Conservation (phyloP, 2,329 filamentous ascomycete species). For the Cryphonectria nitschkei region DNA sequence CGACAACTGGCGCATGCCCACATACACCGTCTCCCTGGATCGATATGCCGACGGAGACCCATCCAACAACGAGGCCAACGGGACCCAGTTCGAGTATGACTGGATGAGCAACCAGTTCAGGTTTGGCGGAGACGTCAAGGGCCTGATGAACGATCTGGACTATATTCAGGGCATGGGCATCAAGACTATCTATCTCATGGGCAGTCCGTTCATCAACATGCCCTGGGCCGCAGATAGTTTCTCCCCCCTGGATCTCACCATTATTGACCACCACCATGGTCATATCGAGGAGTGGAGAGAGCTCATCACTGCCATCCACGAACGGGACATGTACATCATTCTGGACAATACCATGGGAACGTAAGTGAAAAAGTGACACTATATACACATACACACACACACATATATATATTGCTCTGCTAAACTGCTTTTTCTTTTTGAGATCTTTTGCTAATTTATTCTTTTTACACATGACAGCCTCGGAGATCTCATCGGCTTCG, state of each 20-base stretch:
- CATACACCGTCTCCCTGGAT: constrained; percentile 64
- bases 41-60: constrained; percentile 66
- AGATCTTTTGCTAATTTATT: background rate
- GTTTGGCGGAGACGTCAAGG: constrained; percentile 62
- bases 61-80: constrained; percentile 64
- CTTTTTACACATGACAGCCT: constrained; percentile 35
- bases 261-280: constrained; percentile 66
- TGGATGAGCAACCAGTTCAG: constrained; percentile 61
- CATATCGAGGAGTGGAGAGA: constrained; percentile 60
- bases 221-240: constrained; percentile 65
- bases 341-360: constrained; percentile 69
- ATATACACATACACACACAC: too few species aligned
- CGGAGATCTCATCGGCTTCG: constrained; percentile 65
- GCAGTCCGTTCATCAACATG: constrained; percentile 62
- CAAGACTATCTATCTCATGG: constrained; percentile 63
- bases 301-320: constrained; percentile 61
- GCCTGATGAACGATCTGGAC: constrained; percentile 60
- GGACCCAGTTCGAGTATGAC: constrained; percentile 62
- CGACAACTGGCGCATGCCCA: constrained; percentile 27
- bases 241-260: constrained; percentile 59
- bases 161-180: constrained; percentile 66
- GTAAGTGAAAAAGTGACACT: constrained; percentile 38
- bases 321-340: constrained; percentile 67
- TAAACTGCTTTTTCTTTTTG: too few species aligned
- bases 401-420: too few species aligned